Conservation (phyloP, 2,329 filamentous ascomycete genomes). For the Colletotrichum neosansevieriae region DNA sequence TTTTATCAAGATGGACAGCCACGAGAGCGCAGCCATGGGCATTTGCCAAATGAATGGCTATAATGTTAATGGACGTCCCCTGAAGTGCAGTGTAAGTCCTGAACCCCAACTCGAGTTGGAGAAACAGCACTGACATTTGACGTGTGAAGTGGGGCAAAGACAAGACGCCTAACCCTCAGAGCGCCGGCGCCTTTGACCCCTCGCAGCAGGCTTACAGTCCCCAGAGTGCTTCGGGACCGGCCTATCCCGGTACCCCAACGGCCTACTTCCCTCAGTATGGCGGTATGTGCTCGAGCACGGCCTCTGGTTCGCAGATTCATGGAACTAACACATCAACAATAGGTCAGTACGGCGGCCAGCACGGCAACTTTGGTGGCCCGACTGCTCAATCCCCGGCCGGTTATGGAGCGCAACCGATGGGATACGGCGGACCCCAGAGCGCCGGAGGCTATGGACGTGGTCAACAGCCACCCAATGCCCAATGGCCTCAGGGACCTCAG, state of each 20-base stretch:
- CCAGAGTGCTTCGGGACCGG: slow-evolving; percentile 78
- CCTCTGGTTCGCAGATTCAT: neutral
- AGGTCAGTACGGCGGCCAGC: slow-evolving; percentile 73
- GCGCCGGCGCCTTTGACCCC: slow-evolving; percentile 83
- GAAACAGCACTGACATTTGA: slow-evolving; percentile 30
- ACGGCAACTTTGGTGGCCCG: slow-evolving; percentile 73
- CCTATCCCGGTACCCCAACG: slow-evolving; percentile 82
- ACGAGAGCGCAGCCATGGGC: slow-evolving; percentile 97
- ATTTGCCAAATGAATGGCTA: slow-evolving; percentile 99
- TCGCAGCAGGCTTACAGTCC: slow-evolving; percentile 77
- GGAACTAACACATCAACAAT: slow-evolving; percentile 45
- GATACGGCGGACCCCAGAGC: slow-evolving; percentile 78
- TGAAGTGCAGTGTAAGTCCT: slow-evolving; percentile 96
- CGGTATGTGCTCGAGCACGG: slow-evolving; percentile 64
- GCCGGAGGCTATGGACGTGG: slow-evolving; percentile 89
- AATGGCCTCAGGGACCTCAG: slow-evolving; percentile 64
- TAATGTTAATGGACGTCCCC: slow-evolving; percentile 94
- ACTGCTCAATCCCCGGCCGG: slow-evolving; percentile 71
- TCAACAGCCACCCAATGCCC: slow-evolving; percentile 67
- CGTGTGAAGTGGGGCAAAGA: slow-evolving; percentile 92
- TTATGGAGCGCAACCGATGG: slow-evolving; percentile 76
- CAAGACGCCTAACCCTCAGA: slow-evolving; percentile 81
- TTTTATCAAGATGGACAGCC: slow-evolving; percentile 99
- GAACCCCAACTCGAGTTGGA: slow-evolving; percentile 9
- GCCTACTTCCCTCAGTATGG: slow-evolving; percentile 95